Conservation (phyloP, 768 basidiomycete genomes). For the Mycena rosella region DNA sequence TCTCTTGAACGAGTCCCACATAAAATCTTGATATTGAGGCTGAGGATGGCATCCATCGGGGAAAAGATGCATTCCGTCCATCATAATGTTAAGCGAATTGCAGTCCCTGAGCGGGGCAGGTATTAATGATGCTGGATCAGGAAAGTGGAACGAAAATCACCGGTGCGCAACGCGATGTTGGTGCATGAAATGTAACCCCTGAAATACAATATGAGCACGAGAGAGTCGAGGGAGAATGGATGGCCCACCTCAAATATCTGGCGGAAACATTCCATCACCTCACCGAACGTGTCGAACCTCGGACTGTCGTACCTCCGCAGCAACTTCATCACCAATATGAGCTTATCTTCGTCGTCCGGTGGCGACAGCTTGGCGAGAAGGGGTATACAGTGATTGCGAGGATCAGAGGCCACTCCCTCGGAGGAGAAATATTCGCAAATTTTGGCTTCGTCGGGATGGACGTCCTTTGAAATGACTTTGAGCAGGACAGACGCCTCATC, state of each 20-base stretch:
- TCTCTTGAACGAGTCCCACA: not conserved
- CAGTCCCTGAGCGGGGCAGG: conserved; percentile 29
- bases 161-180: conserved; percentile 45
- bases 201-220: no score
- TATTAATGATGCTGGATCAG: no score
- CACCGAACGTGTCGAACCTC: not conserved
- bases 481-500: not conserved
- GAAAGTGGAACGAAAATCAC: conserved; percentile 37
- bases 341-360: not conserved
- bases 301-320: not conserved
- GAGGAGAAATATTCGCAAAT: conserved; percentile 3
- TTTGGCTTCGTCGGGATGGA: not conserved
- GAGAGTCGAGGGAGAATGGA: not conserved
- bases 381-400: not conserved
- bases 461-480: not conserved
- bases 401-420: not conserved
- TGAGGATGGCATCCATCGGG: conserved; percentile 44
- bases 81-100: no score
- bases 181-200: conserved; percentile 50
- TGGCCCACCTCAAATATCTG: conserved; percentile 45
- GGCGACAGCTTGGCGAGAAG: not conserved
- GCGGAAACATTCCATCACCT: not conserved
- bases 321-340: conserved; percentile 2
- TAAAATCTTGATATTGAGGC: not conserved
- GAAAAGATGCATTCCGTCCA: no score